These are phyloP conservation scores for Neonectria hederae DNA, from an alignment of 2,329 filamentous ascomycete genomes.

Conservation along the genomic window DNA sequence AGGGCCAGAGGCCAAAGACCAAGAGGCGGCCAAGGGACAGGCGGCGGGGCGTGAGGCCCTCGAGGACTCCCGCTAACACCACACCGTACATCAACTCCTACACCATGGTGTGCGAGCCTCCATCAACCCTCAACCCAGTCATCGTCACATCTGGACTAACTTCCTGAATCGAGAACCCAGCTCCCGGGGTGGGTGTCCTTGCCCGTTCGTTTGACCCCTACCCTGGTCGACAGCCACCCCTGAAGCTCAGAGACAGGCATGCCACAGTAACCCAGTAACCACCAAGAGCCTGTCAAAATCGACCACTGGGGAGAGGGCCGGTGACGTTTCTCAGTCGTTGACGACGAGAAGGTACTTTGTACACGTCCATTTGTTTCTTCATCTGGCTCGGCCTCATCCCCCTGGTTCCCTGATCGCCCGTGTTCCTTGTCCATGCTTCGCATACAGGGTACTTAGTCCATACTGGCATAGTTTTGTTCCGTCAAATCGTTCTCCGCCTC, in stretches of 20 bases:
- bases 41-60: constrained; percentile 22
- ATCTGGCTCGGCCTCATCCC: constrained; percentile 35
- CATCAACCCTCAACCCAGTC: constrained; percentile 11
- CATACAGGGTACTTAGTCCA: constrained; percentile 42
- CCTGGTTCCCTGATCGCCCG: constrained; percentile 44
- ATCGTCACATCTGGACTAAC: constrained; percentile 31
- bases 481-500: constrained; percentile 45
- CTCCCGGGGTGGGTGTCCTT: constrained; percentile 35
- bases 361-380: constrained; percentile 42
- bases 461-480: constrained; percentile 42
- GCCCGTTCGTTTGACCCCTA: constrained; percentile 40
- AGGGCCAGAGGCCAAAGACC: constrained; percentile 20
- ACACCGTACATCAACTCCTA: constrained; percentile 30
- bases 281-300: constrained; percentile 42
- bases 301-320: constrained; percentile 30
- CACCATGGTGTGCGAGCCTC: constrained; percentile 36
- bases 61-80: constrained; percentile 30
- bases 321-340: constrained; percentile 42
- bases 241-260: constrained; percentile 32
- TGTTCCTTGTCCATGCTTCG: constrained; percentile 44
- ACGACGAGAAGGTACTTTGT: constrained; percentile 36
- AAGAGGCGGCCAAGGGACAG: constrained; percentile 15
- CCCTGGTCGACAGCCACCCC: constrained; percentile 39
- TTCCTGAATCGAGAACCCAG: constrained; percentile 42
- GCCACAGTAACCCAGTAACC: constrained; percentile 36